Conservation (phyloP, 768 basidiomycete genomes). For the Boletus pseudopeckii region DNA sequence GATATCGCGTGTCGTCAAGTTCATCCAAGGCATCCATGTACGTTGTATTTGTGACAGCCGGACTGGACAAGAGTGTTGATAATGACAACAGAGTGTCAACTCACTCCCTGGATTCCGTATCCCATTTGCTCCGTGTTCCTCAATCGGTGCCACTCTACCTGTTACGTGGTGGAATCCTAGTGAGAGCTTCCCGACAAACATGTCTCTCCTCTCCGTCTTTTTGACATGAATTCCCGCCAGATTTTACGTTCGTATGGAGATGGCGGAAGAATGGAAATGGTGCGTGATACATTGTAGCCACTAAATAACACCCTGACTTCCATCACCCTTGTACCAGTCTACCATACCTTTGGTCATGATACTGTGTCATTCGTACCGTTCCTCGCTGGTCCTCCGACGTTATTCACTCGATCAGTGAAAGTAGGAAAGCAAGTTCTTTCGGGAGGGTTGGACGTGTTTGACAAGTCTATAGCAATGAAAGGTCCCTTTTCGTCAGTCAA, state of each 20-base stretch:
- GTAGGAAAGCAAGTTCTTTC: conserved; percentile 9
- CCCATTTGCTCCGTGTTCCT: conserved; percentile 12
- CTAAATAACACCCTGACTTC: background rate
- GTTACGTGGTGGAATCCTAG: conserved; percentile 19
- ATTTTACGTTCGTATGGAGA: conserved; percentile 15
- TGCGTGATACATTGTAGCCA: background rate
- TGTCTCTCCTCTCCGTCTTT: background rate
- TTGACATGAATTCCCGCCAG: background rate
- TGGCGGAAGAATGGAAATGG: conserved; percentile 17
- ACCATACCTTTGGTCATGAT: conserved; percentile 7
- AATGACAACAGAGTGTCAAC: background rate
- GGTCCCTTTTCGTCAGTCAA: conserved; percentile 1
- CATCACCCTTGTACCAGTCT: conserved; percentile 3
- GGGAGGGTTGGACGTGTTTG: conserved; percentile 3
- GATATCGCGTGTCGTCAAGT: conserved; percentile 14
- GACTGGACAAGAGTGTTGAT: background rate
- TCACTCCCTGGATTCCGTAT: conserved; percentile 16
- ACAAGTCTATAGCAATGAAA: conserved; percentile 3
- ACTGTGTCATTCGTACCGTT: conserved; percentile 21
- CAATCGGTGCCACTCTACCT: conserved; percentile 1
- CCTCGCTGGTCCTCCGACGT: conserved; percentile 5
- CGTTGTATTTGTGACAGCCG: background rate
- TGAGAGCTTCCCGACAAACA: background rate
- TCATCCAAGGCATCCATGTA: conserved; percentile 15
- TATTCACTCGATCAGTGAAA: conserved; percentile 20